Base-by-base conservation (phyloP, 1,139 yeast species). In the Eremothecium coryli region DNA sequence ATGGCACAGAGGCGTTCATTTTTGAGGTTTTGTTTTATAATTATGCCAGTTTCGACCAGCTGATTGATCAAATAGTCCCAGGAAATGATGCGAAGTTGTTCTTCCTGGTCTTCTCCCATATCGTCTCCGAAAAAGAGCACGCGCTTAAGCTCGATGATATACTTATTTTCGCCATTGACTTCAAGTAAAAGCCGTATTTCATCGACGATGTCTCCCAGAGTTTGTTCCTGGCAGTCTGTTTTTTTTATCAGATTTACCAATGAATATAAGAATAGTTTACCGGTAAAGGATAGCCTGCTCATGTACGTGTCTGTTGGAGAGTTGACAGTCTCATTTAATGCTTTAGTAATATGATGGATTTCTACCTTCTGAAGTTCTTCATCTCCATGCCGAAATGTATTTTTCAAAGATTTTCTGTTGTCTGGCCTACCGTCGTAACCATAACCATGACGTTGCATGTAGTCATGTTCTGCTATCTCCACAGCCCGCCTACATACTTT, bases 401-500 rank as follows among this genome's bases (percentile, higher is more conserved):
- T 48, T 23, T 43, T 38, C 8, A n/a, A 11, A 10, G 5, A 9
- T 10, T 35, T 38, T 13, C 38, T 35, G 6, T 27, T 16, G 3
- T 30, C 35, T 9, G 18, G 27, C 18, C 37, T 36, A 6, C 53
- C 54, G 32, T 48, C 55, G 36, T 51, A 54, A 2, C 46, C 49
- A 35, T 46, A 53, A 1, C 60, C 60, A 38, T 54, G 50, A 23
- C 58, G 58, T 13, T 48, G 46, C 57, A 58, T 50, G 43, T 65
- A 74, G 40, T 73, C 76, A 38, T 58, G 58, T 49, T 82, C 93
- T 0, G 96, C 95, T 25, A 88, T 66, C 53, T 86, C 96, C 5
- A 88, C 82, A 0, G 97, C 96, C 40, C 97, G 65, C 29, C 93
- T 70, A 52, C 95, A 82, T 11, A 90, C 82, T 39, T 82, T 82